These are phyloP conservation scores for Leishmania tarentolae DNA, from an alignment of 208 protist species.

Conservation along the genomic window DNA sequence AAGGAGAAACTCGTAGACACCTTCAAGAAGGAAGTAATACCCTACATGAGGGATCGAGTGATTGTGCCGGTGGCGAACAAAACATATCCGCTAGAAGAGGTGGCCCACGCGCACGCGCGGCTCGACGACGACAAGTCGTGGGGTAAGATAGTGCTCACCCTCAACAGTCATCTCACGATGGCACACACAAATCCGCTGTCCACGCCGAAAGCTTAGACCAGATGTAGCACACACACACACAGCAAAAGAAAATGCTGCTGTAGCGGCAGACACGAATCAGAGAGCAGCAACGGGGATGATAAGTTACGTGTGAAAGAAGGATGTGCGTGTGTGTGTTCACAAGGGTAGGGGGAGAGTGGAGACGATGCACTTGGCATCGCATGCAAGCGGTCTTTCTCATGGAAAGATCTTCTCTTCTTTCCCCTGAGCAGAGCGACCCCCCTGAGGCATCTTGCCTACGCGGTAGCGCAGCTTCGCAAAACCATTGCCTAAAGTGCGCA, in stretches of 20 bases:
- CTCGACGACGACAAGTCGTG: constrained; percentile 60
- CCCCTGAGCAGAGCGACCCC: not conserved
- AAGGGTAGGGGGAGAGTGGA: not conserved
- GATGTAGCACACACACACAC: not conserved
- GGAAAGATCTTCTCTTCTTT: not conserved
- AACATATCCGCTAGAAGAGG: constrained; percentile 71
- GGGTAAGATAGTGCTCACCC: constrained; percentile 73
- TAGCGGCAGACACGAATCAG: not conserved
- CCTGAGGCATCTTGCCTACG: not conserved
- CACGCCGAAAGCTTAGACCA: not conserved
- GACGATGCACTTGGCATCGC: not conserved
- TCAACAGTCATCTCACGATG: constrained; percentile 23
- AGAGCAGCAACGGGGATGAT: not conserved
- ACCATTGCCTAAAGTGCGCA: not conserved
- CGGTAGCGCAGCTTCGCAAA: not conserved
- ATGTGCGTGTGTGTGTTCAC: no score
- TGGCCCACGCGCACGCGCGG: constrained; percentile 56
- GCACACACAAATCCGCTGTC: not conserved
- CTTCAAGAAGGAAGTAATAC: constrained; percentile 67
- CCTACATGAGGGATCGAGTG: constrained; percentile 50
- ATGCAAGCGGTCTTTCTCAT: not conserved
- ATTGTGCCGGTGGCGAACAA: constrained; percentile 69
- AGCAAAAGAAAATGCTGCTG: not conserved
- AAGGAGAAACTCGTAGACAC: constrained; percentile 53
- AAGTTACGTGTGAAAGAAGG: not conserved